Evolutionary conservation across 108 stramenopile genomes (phyloP).

Genomic region (Nitzschia sp.): DNA sequence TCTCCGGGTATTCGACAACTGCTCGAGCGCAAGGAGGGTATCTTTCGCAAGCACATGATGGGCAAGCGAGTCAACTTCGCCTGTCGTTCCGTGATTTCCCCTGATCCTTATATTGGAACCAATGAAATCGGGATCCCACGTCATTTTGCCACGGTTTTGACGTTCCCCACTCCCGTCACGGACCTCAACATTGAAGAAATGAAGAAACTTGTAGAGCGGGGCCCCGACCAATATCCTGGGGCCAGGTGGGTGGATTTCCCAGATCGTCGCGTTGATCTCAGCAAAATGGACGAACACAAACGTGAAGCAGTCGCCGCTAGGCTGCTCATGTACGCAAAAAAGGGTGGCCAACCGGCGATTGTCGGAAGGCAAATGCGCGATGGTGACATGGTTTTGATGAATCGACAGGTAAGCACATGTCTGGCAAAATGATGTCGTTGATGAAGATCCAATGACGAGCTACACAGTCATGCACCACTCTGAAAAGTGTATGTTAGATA

Average conservation of each 20-base stretch:
- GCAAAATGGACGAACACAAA: constrained; percentile 82
- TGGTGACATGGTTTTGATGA: constrained; percentile 97
- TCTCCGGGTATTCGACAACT: constrained; percentile 91
- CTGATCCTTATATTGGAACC: constrained; percentile 97
- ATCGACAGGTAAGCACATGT: constrained; percentile 86
- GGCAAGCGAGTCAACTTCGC: constrained; percentile 99
- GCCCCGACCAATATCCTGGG: constrained; percentile 91
- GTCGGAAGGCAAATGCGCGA: constrained; percentile 96
- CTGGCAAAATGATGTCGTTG: background rate
- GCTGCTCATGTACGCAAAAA: constrained; percentile 57
- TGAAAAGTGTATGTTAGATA: constrained; percentile 84
- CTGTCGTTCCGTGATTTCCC: constrained; percentile 97
- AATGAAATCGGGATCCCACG: constrained; percentile 99
- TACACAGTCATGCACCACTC: constrained; percentile 92
- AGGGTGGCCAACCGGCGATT: constrained; percentile 71
- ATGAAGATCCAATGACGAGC: constrained; percentile 64
- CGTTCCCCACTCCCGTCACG: constrained; percentile 96
- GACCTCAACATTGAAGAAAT: constrained; percentile 91
- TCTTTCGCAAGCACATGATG: constrained; percentile 99
- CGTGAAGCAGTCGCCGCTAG: constrained; percentile 86
- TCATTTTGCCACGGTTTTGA: constrained; percentile 92
- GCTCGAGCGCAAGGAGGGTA: constrained; percentile 98
- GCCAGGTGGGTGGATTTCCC: constrained; percentile 95
- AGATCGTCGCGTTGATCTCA: constrained; percentile 80
- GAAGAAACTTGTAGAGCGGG: constrained; percentile 85